phyloP scores from a whole-genome alignment of 2,329 filamentous ascomycete species.

The Fusarium beomiforme region DNA sequence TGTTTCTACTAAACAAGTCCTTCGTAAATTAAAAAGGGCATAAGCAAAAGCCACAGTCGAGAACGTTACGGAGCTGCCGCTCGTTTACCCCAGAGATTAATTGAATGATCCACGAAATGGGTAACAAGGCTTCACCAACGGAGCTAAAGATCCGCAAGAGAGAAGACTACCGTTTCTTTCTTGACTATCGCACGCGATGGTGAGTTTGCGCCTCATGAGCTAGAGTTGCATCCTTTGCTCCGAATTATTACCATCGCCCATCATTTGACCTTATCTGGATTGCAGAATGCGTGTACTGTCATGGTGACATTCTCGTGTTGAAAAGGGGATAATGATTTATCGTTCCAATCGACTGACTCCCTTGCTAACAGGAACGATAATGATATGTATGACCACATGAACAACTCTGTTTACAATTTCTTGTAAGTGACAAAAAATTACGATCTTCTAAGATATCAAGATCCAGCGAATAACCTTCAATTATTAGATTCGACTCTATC shows the following conservation, averaged over 20 bases:
- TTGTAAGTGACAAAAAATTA: constrained; percentile 58
- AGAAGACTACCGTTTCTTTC: constrained; percentile 78
- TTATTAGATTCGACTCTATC: constrained; percentile 80
- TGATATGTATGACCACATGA: constrained; percentile 95
- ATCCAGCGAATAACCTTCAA: background rate
- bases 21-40: background rate
- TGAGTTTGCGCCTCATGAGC: constrained; percentile 49
- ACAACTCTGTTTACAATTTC: constrained; percentile 88
- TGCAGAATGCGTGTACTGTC: constrained; percentile 7
- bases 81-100: background rate
- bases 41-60: constrained; percentile 2
- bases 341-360: constrained; percentile 25
- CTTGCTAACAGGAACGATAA: constrained; percentile 77
- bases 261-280: background rate
- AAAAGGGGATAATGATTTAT: constrained; percentile 9
- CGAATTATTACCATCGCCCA: background rate
- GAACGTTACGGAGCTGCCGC: background rate
- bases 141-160: constrained; percentile 70
- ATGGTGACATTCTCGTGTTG: constrained; percentile 2
- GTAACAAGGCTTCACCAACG: constrained; percentile 26
- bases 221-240: background rate
- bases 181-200: constrained; percentile 91
- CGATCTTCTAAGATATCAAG: background rate
- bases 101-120: constrained; percentile 17
- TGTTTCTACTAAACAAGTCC: background rate